Conservation (phyloP, 208 protist genomes). For the Leishmania turanica region DNA sequence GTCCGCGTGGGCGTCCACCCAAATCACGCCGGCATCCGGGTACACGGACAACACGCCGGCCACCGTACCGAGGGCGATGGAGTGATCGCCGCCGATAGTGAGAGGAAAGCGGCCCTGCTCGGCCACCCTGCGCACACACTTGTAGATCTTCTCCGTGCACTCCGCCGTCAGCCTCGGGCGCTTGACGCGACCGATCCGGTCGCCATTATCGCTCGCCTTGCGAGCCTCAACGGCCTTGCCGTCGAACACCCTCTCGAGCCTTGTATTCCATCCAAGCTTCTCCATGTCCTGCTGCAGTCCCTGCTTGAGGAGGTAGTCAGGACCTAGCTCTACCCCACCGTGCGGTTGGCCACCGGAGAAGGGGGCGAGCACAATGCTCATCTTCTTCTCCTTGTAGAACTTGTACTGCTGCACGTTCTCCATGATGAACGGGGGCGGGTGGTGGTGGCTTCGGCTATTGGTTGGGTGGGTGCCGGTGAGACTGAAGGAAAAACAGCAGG, state of each 20-base stretch:
- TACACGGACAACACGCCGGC: constrained; percentile 40
- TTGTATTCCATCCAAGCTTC: constrained; percentile 43
- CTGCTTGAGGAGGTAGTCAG: constrained; percentile 41
- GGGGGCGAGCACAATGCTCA: constrained; percentile 48
- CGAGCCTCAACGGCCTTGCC: constrained; percentile 35
- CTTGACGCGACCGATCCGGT: constrained; percentile 39
- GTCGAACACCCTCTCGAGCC: constrained; percentile 34
- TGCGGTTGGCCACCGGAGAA: constrained; percentile 51
- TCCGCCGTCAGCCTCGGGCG: constrained; percentile 36
- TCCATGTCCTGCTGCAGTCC: constrained; percentile 46
- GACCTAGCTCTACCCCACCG: constrained; percentile 50
- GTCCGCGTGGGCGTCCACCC: constrained; percentile 82
- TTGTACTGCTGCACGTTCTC: constrained; percentile 40
- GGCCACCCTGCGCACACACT: constrained; percentile 42
- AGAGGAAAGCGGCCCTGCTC: constrained; percentile 45
- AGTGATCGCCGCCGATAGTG: constrained; percentile 48
- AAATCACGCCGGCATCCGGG: constrained; percentile 64
- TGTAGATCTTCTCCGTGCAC: constrained; percentile 42
- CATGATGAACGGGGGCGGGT: constrained; percentile 1
- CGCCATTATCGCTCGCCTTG: constrained; percentile 29
- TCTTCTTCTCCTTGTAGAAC: constrained; percentile 47
- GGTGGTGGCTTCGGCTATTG: not conserved
- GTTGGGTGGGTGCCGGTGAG: not conserved
- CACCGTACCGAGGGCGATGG: constrained; percentile 53
- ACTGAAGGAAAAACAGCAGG: not conserved